Evolutionary conservation across 2,329 filamentous ascomycete genomes (phyloP), one percentile per base, ranked within the genome.

Genomic region (Phialophora verrucosa): DNA sequence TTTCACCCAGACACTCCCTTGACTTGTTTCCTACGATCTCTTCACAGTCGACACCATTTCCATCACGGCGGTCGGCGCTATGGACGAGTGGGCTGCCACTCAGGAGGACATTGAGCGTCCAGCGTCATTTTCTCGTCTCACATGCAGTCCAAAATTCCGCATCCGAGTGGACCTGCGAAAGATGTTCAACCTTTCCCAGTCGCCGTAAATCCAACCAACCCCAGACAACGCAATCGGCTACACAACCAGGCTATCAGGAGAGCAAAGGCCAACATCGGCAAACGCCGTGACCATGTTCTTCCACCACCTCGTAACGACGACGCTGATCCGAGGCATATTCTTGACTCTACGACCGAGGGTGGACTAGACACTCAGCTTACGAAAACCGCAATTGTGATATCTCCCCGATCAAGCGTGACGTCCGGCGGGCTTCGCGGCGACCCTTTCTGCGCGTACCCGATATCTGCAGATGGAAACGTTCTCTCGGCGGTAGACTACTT

Each of bases 201-300:
- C 2, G 54, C 29, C 23, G 14, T 49, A 23, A 56, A 55, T 32
- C 60, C 49, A 20, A 27, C 51, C 17, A 62, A 56, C 8, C 60
- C 53, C 35, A 31, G 60, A 56, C 32, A 47, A 27, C 51, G 60
- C 51, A 62, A 62, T 56, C 60, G 60, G 14, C 49, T 62, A 29
- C 60, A 62, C 25, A 62, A 62, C 25, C 60, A 62, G 31, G 60
- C 50, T 12, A 62, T 62, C 50, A 62, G 47, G 29, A 62, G 60
- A 32, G 60, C 60, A 11, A 62, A 62, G 17, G 50, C 60, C 8
- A 62, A 55, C 29, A 56, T 62, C 12, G 51, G 60, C n/a, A 62
- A 50, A 55, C 50, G 51, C 11, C 60, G 60, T 35, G 50, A 56
- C 14, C 38, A 55, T n/a, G 51, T 55, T 20, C 29, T 56, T 4